Evolutionary conservation across 2,329 filamentous ascomycete species (phyloP).

Genomic region (Paraconiothyrium sp.): DNA sequence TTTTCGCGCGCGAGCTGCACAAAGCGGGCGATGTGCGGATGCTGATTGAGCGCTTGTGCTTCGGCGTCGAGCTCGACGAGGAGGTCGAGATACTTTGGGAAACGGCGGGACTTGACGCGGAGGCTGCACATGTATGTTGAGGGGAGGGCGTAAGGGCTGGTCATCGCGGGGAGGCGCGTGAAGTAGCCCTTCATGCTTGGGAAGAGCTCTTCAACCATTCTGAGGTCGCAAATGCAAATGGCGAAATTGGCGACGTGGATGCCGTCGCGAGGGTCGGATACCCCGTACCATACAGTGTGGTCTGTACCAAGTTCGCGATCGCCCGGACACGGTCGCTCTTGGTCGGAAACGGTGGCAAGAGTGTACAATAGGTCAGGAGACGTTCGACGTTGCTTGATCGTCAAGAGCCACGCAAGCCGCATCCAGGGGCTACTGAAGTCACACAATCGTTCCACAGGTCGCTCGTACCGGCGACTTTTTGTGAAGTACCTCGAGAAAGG

Average conservation of each 20-base stretch:
- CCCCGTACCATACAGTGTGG: conserved; percentile 75
- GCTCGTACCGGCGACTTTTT: conserved; percentile 66
- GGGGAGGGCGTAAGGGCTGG: conserved; percentile 54
- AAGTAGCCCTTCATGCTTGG: conserved; percentile 77
- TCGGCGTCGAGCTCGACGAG: conserved; percentile 64
- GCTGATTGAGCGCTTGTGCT: conserved; percentile 43
- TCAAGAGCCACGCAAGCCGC: conserved; percentile 84
- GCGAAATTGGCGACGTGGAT: conserved; percentile 74
- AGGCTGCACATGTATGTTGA: conserved; percentile 71
- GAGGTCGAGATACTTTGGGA: conserved; percentile 65
- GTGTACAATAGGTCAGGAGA: conserved; percentile 75
- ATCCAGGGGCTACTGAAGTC: conserved; percentile 86
- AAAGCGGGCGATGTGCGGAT: conserved; percentile 68
- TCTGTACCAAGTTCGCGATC: conserved; percentile 58
- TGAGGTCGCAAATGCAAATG: conserved; percentile 78
- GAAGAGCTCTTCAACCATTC: conserved; percentile 75
- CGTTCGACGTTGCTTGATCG: conserved; percentile 72
- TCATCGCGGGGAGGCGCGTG: conserved; percentile 52
- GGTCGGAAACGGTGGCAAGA: conserved; percentile 70
- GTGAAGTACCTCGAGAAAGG: conserved; percentile 74
- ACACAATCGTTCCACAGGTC: conserved; percentile 71
- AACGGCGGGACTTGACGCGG: conserved; percentile 67
- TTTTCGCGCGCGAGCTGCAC: conserved; percentile 67
- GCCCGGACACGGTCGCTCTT: conserved; percentile 67
- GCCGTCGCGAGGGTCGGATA: conserved; percentile 74